A percentile compares a stretch with the other conserved stretches of the same genome.
Evolutionary conservation across 805 yeast genomes (phyloP).

Genomic region (Saturnispora besseyi): DNA sequence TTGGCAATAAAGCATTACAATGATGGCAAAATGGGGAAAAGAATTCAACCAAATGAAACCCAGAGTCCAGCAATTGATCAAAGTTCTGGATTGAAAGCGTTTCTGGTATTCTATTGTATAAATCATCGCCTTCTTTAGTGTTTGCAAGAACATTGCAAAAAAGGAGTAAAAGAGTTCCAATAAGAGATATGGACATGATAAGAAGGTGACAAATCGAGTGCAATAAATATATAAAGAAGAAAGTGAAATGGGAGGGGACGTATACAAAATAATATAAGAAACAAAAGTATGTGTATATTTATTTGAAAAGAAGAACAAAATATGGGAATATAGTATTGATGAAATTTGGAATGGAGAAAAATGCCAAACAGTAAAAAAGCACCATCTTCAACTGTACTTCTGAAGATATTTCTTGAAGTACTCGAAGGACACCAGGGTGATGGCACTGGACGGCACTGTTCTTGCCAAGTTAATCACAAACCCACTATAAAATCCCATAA

Average conservation of each 20-base stretch:
- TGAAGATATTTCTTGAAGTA: conserved; percentile 52
- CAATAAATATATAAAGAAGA: too few species aligned
- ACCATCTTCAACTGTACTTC: conserved; percentile 8
- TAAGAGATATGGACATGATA: background rate
- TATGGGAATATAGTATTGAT: background rate
- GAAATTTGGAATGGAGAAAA: background rate
- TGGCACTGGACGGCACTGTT: conserved; percentile 92
- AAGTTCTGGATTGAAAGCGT: conserved; percentile 43
- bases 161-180: background rate
- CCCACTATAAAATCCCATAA: conserved; percentile 82
- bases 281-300: too few species aligned
- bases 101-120: conserved; percentile 34
- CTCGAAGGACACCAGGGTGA: conserved; percentile 90
- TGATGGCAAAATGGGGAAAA: conserved; percentile 86
- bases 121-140: background rate
- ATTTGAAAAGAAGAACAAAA: too few species aligned
- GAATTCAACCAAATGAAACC: conserved; percentile 74
- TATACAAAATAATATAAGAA: too few species aligned
- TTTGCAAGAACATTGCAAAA: background rate
- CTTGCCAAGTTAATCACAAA: conserved; percentile 76
- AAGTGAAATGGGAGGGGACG: too few species aligned
- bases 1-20: conserved; percentile 72
- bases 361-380: background rate
- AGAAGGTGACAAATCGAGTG: background rate
- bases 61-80: conserved; percentile 38